These are phyloP conservation scores for Stevia rebaudiana DNA, from an alignment of 140 eudicot species.

Conservation along the genomic window DNA sequence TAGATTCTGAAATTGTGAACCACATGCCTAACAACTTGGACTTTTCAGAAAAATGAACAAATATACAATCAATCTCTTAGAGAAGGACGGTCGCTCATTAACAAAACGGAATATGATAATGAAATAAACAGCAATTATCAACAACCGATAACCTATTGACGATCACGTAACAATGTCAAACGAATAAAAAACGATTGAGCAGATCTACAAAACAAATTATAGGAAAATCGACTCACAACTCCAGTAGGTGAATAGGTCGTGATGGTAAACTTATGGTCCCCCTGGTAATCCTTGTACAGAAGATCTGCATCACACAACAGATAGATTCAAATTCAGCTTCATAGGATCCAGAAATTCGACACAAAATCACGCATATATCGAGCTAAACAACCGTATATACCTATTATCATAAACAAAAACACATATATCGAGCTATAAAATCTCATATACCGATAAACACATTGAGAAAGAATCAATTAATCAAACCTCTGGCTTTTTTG, in stretches of 20 bases:
- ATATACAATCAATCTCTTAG: not conserved
- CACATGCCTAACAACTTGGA: not conserved
- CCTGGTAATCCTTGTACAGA: slow-evolving; percentile 72
- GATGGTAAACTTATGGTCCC: slow-evolving; percentile 78
- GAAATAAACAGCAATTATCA: not conserved
- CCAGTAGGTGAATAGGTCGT: slow-evolving; percentile 77
- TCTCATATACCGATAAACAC: not conserved
- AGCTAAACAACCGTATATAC: not conserved
- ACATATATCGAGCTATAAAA: not conserved
- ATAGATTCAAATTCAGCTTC: slow-evolving; percentile 9
- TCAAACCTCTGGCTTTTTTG: slow-evolving; percentile 65
- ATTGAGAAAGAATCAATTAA: slow-evolving; percentile 20
- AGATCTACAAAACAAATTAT: slow-evolving; percentile 1
- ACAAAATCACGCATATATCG: not conserved
- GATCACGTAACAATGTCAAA: not conserved
- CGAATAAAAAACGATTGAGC: slow-evolving; percentile 1
- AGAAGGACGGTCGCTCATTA: not conserved
- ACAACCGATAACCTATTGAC: slow-evolving; percentile 13
- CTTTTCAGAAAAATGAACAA: not conserved
- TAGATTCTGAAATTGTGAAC: slow-evolving; percentile 6
- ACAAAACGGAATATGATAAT: slow-evolving; percentile 2
- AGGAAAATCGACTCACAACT: slow-evolving; percentile 42
- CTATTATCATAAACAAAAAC: not conserved
- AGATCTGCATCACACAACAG: slow-evolving; percentile 47
- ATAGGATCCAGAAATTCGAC: not conserved